Evolutionary conservation across 805 yeast genomes (phyloP), one percentile per base, ranked within the genome.

Genomic region (Ogataea nonfermentans): DNA sequence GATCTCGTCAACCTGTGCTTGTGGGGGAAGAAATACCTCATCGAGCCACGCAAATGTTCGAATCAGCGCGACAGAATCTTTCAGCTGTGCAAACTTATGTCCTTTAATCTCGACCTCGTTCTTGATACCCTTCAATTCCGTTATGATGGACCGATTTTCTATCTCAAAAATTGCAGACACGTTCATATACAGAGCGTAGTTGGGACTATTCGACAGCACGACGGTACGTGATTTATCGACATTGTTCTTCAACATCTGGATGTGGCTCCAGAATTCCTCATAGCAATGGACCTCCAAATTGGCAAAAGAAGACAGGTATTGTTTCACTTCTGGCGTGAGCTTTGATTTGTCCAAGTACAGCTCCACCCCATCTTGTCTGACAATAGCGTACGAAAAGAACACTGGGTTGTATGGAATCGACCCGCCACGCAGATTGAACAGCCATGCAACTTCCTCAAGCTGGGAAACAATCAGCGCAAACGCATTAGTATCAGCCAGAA

Each of bases 381-480:
- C 66, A 1, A 74, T 57, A 2, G 77, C 67, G 52, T 80, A 84
- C 7, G 90, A 70, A 62, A 79, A 88, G 59, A 91, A 93, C 2
- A 89, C 91, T 0, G 98, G 97, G 54, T 83, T 82, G 57, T 74
- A 91, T 4, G 81, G 81, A 43, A 91, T 81, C 59, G 91, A 98
- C 15, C 52, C 46, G 11, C 80, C 81, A 43, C 81, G 61, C 40
- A 76, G 57, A 46, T 75, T 75, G 43, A 74, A 56, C 20, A 72
- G 51, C 79, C 79, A 74, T 4, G 79, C 79, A 41, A 74, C 62
- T 47, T 74, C 77, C 51, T 74, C 79, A 43, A 74, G 58, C 35
- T 56, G 56, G 11, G 56, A 57, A 3, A 86, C 68, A 10, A 89
- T 66, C 32, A 86, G 68, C 2, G 77, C 73, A 47, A 60, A 48